Conservation (phyloP, 1,284 basidiomycete species). For the Trichosporon sp. region DNA sequence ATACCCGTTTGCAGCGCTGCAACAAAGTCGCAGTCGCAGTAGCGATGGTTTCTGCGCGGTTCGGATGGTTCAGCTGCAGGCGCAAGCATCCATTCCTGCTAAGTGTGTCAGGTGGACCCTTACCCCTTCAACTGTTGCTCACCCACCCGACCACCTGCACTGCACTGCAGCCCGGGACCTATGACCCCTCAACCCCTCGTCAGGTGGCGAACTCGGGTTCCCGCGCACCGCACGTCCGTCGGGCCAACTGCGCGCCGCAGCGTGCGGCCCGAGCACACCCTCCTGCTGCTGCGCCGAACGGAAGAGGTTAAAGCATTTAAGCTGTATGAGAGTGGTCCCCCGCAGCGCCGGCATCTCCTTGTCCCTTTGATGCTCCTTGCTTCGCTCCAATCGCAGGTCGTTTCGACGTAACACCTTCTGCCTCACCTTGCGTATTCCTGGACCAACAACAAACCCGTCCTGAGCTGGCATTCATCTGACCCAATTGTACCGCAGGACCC, state of each 20-base stretch:
- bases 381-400: background rate
- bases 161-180: no score
- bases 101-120: conserved; percentile 17
- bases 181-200: background rate
- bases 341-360: background rate
- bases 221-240: background rate
- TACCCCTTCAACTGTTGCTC: background rate
- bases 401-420: background rate
- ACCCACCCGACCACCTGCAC: background rate
- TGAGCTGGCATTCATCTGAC: background rate
- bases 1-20: no score
- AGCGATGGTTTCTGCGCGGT: background rate
- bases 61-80: conserved; percentile 12
- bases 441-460: background rate
- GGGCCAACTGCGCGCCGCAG: conserved; percentile 9
- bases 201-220: background rate
- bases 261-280: background rate
- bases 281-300: background rate
- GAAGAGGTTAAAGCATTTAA: conserved; percentile 9
- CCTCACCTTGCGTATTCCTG: background rate
- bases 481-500: conserved; percentile 5
- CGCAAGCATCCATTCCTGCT: conserved; percentile 6
- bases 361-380: background rate
- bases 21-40: background rate
- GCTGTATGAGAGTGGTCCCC: background rate